A percentile compares a stretch with the other conserved stretches of the same genome.
Evolutionary conservation across 2,329 filamentous ascomycete species (phyloP).

Genomic region (Nemania sp.): DNA sequence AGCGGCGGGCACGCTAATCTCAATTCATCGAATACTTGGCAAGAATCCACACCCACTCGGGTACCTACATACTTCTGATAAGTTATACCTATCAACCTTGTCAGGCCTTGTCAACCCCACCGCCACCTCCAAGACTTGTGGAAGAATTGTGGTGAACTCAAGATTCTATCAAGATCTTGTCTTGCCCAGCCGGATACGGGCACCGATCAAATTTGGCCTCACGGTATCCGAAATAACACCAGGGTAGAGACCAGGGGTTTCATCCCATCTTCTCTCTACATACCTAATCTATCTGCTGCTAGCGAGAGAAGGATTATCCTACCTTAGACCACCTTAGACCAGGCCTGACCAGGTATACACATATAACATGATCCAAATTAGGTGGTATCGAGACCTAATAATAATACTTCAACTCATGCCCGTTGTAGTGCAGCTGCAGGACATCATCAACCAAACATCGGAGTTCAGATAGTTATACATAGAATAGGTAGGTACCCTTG

Average conservation of each 20-base stretch:
- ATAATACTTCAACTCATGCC: constrained; percentile 5
- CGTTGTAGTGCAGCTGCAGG: constrained; percentile 19
- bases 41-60: too few species aligned
- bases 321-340: not conserved
- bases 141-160: not conserved
- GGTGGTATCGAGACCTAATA: constrained; percentile 16
- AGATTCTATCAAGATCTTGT: not conserved
- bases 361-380: not conserved
- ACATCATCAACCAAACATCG: constrained; percentile 2
- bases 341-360: too few species aligned
- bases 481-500: too few species aligned
- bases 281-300: not conserved
- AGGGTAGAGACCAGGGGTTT: not conserved
- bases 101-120: too few species aligned
- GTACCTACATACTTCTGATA: not conserved
- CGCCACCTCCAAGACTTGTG: not conserved
- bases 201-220: not conserved
- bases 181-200: not conserved
- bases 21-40: too few species aligned
- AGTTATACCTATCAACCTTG: not conserved
- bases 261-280: not conserved
- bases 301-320: not conserved
- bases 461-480: constrained; percentile 3
- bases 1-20: too few species aligned
- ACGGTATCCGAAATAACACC: not conserved